Percentiles rank a stretch among this genome's conserved stretches.
Conservation (phyloP, 805 yeast genomes). For the Zygoascus ofunaensis region DNA sequence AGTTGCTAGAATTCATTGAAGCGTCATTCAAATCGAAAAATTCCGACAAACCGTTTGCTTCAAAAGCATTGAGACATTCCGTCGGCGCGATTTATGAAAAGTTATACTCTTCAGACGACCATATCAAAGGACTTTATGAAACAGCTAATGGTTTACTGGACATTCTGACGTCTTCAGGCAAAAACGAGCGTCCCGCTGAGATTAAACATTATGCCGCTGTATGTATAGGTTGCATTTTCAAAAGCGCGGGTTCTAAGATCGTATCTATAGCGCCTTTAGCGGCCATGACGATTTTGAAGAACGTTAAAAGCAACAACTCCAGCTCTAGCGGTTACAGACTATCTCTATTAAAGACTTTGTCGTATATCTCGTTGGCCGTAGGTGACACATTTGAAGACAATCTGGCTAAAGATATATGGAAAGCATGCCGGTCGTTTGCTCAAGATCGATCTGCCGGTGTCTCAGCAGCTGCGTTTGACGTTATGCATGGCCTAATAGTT, state of each 20-base stretch:
- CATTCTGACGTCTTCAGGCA: slow-evolving; percentile 17
- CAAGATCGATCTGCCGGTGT: slow-evolving; percentile 25
- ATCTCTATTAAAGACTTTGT: slow-evolving; percentile 18
- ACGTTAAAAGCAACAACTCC: slow-evolving; percentile 19
- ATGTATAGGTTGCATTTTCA: slow-evolving; percentile 20
- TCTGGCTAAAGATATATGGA: slow-evolving; percentile 26
- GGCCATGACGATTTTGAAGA: slow-evolving; percentile 21
- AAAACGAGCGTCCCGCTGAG: slow-evolving; percentile 23
- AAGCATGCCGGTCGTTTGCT: slow-evolving; percentile 20
- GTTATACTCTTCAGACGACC: slow-evolving; percentile 7
- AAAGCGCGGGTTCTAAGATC: slow-evolving; percentile 23
- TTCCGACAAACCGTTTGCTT: slow-evolving; percentile 7
- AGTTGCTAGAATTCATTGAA: slow-evolving; percentile 10
- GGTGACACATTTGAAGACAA: slow-evolving; percentile 28
- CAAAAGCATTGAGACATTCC: slow-evolving; percentile 13
- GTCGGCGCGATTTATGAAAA: slow-evolving; percentile 11
- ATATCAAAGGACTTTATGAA: slow-evolving; percentile 19
- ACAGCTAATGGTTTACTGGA: slow-evolving; percentile 19
- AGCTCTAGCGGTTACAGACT: slow-evolving; percentile 22
- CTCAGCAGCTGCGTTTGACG: slow-evolving; percentile 24
- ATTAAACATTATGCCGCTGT: slow-evolving; percentile 22
- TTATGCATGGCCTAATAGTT: slow-evolving; percentile 20
- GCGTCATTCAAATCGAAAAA: slow-evolving; percentile 2
- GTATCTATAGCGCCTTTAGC: slow-evolving; percentile 27
- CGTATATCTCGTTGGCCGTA: slow-evolving; percentile 16